Percentiles rank a stretch among this genome's conserved stretches.
phyloP scores from a whole-genome alignment of 192 early-diverging fungal genomes.

The Coemansia sp. region DNA sequence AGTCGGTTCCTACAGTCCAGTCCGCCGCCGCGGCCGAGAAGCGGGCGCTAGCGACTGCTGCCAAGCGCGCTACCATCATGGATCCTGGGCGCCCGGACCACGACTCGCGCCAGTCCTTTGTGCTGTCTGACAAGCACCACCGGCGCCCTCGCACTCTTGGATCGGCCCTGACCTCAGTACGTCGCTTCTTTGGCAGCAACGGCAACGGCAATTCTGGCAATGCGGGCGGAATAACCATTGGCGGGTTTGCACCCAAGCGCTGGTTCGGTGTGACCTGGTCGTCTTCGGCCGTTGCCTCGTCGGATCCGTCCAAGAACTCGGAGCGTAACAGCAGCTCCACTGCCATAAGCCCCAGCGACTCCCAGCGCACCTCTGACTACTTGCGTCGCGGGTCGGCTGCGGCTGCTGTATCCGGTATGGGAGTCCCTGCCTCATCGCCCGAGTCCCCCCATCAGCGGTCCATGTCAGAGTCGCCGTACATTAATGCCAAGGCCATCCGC shows the following conservation, averaged over 20 bases:
- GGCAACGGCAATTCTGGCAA: background rate
- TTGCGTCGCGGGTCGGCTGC: slow-evolving; percentile 17
- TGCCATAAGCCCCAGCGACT: slow-evolving; percentile 5
- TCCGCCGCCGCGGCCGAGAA: slow-evolving; percentile 7
- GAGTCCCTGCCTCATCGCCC: slow-evolving; percentile 11
- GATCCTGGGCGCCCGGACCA: slow-evolving; percentile 20
- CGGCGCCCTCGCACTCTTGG: slow-evolving; percentile 34
- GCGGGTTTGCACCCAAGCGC: slow-evolving; percentile 36
- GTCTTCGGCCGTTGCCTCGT: background rate
- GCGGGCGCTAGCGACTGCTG: slow-evolving; percentile 17
- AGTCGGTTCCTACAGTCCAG: slow-evolving; percentile 36
- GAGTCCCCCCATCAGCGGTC: slow-evolving; percentile 35
- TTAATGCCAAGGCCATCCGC: slow-evolving; percentile 27
- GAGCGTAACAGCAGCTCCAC: slow-evolving; percentile 25
- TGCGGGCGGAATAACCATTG: too few relatives aligned
- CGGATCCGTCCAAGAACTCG: slow-evolving; percentile 4
- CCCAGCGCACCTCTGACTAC: background rate
- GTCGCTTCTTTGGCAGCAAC: slow-evolving; percentile 34
- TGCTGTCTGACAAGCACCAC: slow-evolving; percentile 22
- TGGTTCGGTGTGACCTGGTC: slow-evolving; percentile 26
- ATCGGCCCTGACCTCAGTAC: slow-evolving; percentile 42
- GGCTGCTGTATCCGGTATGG: slow-evolving; percentile 10
- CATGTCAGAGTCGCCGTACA: slow-evolving; percentile 43
- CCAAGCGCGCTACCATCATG: slow-evolving; percentile 46
- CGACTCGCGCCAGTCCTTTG: slow-evolving; percentile 16